Evolutionary conservation across 2,329 filamentous ascomycete species (phyloP).

Genomic region (Huntiella moniliformis): DNA sequence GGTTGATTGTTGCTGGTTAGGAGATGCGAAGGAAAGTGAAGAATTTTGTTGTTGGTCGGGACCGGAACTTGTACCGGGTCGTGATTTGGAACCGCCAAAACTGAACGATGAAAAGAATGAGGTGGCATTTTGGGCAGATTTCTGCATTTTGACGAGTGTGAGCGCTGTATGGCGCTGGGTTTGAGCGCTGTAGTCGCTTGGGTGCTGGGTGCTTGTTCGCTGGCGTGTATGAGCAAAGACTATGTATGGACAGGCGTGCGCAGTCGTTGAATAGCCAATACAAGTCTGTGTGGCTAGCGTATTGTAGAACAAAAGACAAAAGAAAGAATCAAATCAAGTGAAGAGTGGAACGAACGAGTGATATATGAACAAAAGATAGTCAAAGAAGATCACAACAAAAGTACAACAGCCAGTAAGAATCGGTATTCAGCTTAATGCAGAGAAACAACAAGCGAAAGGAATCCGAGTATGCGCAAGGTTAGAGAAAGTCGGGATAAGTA

Average conservation of each 20-base stretch:
- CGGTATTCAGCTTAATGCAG: neutral
- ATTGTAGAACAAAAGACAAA: no score
- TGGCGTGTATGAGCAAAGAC: no score
- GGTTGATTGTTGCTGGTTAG: slow-evolving; percentile 9
- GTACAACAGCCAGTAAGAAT: neutral
- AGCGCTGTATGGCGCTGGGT: neutral
- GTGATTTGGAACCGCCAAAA: slow-evolving; percentile 17
- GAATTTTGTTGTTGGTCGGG: slow-evolving; percentile 9
- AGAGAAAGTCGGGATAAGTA: neutral
- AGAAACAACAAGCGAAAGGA: neutral
- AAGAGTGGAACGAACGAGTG: no score
- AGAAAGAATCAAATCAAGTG: no score
- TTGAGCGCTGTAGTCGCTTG: neutral
- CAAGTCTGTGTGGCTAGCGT: no score
- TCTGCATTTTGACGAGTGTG: slow-evolving; percentile 7
- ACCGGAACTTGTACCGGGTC: slow-evolving; percentile 22
- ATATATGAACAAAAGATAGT: no score
- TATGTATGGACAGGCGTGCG: no score
- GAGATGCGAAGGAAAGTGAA: slow-evolving; percentile 3
- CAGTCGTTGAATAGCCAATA: no score
- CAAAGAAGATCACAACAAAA: no score
- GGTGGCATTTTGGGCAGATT: slow-evolving; percentile 17
- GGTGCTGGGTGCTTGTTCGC: no score
- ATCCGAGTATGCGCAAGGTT: neutral
- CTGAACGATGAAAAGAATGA: slow-evolving; percentile 19